A percentile compares a stretch with the other conserved stretches of the same genome.
Evolutionary conservation across 345 rosid genomes (phyloP).

Genomic region (Murraya paniculata): DNA sequence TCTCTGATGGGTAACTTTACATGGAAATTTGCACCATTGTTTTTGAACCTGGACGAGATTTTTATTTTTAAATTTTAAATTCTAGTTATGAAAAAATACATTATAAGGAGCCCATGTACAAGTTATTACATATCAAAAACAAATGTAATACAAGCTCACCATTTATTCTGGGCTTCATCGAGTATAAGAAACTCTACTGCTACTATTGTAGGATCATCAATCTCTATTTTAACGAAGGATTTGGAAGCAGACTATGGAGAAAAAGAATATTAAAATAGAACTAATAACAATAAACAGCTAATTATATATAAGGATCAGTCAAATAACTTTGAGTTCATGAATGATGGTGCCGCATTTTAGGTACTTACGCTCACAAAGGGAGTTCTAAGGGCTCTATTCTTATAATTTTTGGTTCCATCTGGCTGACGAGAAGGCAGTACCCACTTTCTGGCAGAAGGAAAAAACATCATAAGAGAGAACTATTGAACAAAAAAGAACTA

Average conservation of each 20-base stretch:
- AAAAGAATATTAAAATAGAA: neutral
- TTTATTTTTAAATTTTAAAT: neutral
- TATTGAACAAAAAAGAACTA: neutral
- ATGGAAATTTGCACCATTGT: conserved; percentile 79
- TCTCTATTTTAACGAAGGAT: conserved; percentile 67
- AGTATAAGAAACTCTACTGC: conserved; percentile 91
- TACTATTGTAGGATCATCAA: conserved; percentile 70
- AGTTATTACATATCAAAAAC: conserved; percentile 2
- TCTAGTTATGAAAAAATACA: neutral
- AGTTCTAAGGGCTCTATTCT: conserved; percentile 91
- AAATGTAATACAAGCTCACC: conserved; percentile 47
- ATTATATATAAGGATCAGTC: conserved; percentile 12
- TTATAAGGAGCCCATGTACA: conserved; percentile 8
- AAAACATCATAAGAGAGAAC: conserved; percentile 8
- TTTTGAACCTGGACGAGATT: conserved; percentile 65
- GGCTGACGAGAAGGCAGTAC: conserved; percentile 75
- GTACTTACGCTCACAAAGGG: conserved; percentile 74
- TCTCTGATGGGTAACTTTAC: conserved; percentile 57
- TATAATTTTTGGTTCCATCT: conserved; percentile 72
- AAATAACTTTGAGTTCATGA: conserved; percentile 10
- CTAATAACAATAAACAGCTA: conserved; percentile 4
- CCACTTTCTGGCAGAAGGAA: conserved; percentile 65
- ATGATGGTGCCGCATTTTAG: conserved; percentile 2
- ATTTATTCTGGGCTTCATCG: conserved; percentile 77
- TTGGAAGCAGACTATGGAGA: conserved; percentile 56